Conservation (phyloP, 495 filamentous ascomycete genomes). For the Sordaria brevicollis region DNA sequence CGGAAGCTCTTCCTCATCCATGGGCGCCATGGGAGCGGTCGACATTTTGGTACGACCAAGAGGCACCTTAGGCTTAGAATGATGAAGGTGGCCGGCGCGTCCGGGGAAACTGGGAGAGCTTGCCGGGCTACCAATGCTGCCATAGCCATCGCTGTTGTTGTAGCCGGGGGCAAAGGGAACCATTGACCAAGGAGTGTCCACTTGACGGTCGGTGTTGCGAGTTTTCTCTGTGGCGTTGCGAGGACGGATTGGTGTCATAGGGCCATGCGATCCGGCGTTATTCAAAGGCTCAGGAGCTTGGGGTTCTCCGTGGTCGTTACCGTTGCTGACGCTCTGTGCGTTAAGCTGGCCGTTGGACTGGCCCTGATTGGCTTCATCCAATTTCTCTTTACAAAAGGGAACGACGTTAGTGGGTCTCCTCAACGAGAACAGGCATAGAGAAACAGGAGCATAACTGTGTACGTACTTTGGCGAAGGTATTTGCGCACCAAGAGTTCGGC, state of each 20-base stretch:
- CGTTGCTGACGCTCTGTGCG: not conserved
- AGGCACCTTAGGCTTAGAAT: not conserved
- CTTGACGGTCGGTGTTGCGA: not conserved
- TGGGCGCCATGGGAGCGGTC: not conserved
- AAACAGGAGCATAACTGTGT: not conserved
- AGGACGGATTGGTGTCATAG: not conserved
- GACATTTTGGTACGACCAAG: not conserved
- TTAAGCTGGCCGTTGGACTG: not conserved
- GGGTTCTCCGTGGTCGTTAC: not conserved
- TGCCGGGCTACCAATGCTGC: not conserved
- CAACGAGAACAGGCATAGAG: not conserved
- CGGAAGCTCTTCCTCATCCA: not conserved
- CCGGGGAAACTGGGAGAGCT: not conserved
- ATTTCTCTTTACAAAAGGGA: not conserved
- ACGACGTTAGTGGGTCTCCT: not conserved
- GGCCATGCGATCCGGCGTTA: not conserved
- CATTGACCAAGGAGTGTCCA: not conserved
- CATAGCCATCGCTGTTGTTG: not conserved
- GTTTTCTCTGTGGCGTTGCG: not conserved
- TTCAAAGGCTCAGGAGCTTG: not conserved
- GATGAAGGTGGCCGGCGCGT: not conserved
- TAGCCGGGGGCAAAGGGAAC: not conserved
- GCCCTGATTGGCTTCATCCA: not conserved
- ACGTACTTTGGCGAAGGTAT: conserved; percentile 7
- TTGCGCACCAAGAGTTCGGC: conserved; percentile 14